These are phyloP conservation scores for Vitrella brassicaformis DNA, from an alignment of 73 alveolate species.

Conservation along the genomic window DNA sequence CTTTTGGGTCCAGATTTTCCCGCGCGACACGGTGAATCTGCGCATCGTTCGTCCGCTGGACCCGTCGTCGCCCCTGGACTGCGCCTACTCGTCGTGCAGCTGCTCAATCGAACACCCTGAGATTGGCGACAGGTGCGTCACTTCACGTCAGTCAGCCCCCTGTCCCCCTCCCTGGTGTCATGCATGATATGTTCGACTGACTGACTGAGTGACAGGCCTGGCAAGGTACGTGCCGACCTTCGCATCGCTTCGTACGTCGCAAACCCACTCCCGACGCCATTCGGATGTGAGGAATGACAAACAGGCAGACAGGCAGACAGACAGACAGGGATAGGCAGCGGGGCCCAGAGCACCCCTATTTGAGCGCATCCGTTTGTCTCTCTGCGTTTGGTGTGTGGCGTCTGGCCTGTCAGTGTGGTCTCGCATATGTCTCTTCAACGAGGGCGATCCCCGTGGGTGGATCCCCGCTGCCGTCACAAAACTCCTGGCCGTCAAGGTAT, in stretches of 20 bases:
- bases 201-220: too few species aligned
- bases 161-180: too few species aligned
- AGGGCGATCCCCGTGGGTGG: background rate
- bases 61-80: too few species aligned
- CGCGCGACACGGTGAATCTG: background rate
- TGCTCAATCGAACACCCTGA: background rate
- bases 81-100: slow-evolving; percentile 1
- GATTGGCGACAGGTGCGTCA: background rate
- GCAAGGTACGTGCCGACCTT: background rate
- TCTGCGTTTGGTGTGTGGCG: too few species aligned
- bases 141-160: too few species aligned
- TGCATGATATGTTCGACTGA: too few species aligned
- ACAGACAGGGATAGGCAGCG: too few species aligned
- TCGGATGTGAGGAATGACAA: too few species aligned
- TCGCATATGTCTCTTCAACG: background rate
- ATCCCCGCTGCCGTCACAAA: background rate
- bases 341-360: too few species aligned
- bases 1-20: too few species aligned
- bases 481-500: background rate
- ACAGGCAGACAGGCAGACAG: too few species aligned
- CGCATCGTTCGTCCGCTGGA: background rate
- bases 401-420: background rate
- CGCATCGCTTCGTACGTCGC: background rate
- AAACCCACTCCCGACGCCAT: background rate
- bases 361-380: too few species aligned